Percentiles rank a stretch among this genome's conserved stretches.
Conservation (phyloP, 2,329 filamentous ascomycete species). For the Xylariales sp. region DNA sequence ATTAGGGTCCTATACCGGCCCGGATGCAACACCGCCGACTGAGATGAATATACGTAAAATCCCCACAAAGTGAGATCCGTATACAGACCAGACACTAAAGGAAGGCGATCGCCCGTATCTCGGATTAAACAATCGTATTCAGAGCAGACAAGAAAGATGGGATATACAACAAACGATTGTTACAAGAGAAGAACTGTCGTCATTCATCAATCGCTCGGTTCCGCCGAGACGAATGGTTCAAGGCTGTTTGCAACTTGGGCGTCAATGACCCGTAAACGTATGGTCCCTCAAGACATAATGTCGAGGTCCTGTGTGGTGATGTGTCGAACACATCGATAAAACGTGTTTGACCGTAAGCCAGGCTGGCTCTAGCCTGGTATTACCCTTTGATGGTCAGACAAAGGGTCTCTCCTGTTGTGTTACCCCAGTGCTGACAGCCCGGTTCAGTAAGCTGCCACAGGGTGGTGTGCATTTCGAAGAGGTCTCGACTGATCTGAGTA, state of each 20-base stretch:
- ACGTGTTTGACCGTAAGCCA: no score
- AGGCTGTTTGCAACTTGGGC: slow-evolving; percentile 1
- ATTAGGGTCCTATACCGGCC: no score
- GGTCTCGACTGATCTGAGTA: slow-evolving; percentile 35
- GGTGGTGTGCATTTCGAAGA: slow-evolving; percentile 28
- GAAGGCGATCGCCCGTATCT: background rate
- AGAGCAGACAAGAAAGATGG: background rate
- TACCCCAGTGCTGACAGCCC: slow-evolving; percentile 5
- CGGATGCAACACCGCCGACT: no score
- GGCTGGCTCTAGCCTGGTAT: background rate
- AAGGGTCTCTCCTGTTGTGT: slow-evolving; percentile 13
- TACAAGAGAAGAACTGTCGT: background rate
- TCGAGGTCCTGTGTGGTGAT: background rate
- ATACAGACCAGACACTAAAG: background rate
- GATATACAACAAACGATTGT: background rate
- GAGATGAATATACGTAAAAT: no score
- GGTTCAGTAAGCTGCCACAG: slow-evolving; percentile 31
- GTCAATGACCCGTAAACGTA: background rate
- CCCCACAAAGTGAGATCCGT: no score
- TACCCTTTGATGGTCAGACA: slow-evolving; percentile 7
- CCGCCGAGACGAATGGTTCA: background rate
- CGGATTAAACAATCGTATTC: background rate
- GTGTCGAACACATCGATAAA: no score
- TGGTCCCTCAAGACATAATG: background rate
- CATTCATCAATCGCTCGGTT: background rate